phyloP scores from a whole-genome alignment of 108 stramenopile genomes.

The Cyclotella kingstonii region DNA sequence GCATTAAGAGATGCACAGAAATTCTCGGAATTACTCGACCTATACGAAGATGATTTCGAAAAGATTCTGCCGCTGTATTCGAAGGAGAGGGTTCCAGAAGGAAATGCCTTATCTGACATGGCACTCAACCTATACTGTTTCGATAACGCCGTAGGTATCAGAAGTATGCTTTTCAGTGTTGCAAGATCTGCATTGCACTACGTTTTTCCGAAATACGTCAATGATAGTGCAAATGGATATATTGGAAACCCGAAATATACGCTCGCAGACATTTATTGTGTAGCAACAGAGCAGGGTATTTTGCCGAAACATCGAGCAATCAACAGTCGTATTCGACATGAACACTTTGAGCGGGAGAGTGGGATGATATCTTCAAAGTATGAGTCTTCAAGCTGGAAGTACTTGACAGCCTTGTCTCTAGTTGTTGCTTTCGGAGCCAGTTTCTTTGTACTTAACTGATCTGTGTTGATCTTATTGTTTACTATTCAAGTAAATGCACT shows the following conservation, averaged over 20 bases:
- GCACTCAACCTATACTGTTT: slow-evolving; percentile 50
- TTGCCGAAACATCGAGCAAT: slow-evolving; percentile 37
- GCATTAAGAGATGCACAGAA: slow-evolving; percentile 58
- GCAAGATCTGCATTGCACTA: slow-evolving; percentile 39
- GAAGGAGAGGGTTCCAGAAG: slow-evolving; percentile 52
- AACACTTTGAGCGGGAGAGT: slow-evolving; percentile 44
- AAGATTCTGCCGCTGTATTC: slow-evolving; percentile 48
- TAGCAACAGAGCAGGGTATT: slow-evolving; percentile 40
- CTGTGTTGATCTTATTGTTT: too few species aligned
- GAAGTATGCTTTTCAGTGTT: slow-evolving; percentile 9
- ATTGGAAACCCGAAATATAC: slow-evolving; percentile 18
- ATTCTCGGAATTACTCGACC: slow-evolving; percentile 44
- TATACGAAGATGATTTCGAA: slow-evolving; percentile 44
- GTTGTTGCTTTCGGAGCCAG: slow-evolving; percentile 3
- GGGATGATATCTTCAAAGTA: slow-evolving; percentile 43
- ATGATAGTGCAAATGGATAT: slow-evolving; percentile 33
- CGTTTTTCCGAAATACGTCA: slow-evolving; percentile 31
- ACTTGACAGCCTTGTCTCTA: background rate
- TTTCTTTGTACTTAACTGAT: too few species aligned
- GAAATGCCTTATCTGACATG: slow-evolving; percentile 47
- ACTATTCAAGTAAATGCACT: too few species aligned
- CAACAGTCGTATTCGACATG: slow-evolving; percentile 45
- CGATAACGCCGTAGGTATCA: slow-evolving; percentile 29
- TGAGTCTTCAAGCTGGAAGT: slow-evolving; percentile 1
- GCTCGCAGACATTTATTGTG: slow-evolving; percentile 45